A percentile compares a stretch with the other conserved stretches of the same genome.
These are phyloP conservation scores for Trametes punicea DNA, from an alignment of 768 basidiomycete genomes.

Conservation along the genomic window DNA sequence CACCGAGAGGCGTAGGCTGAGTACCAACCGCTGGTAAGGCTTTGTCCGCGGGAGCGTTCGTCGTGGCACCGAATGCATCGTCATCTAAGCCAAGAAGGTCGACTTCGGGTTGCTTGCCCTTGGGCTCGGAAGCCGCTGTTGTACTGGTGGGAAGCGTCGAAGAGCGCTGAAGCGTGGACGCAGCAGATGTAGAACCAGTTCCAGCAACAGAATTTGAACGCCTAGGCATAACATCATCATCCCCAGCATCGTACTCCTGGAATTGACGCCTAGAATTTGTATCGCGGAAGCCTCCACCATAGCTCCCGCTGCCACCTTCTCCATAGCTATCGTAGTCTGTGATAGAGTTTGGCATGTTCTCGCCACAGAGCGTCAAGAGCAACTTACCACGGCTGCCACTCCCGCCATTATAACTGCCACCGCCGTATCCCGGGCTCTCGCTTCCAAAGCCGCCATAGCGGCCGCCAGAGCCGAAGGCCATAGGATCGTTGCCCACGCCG, in stretches of 20 bases:
- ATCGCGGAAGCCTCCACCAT: slow-evolving; percentile 55
- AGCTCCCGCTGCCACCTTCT: background rate
- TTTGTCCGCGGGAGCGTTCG: slow-evolving; percentile 41
- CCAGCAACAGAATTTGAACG: slow-evolving; percentile 39
- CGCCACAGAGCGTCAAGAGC: background rate
- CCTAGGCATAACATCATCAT: slow-evolving; percentile 60
- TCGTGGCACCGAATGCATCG: slow-evolving; percentile 38
- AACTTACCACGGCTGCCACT: slow-evolving; percentile 32
- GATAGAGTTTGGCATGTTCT: background rate
- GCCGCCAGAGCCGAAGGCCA: slow-evolving; percentile 58
- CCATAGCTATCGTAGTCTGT: slow-evolving; percentile 1
- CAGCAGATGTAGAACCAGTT: slow-evolving; percentile 29
- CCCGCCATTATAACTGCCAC: slow-evolving; percentile 31
- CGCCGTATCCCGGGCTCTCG: slow-evolving; percentile 38
- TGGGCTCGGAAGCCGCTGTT: slow-evolving; percentile 30
- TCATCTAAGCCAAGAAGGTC: slow-evolving; percentile 85
- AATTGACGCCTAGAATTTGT: slow-evolving; percentile 54
- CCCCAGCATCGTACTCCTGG: slow-evolving; percentile 97
- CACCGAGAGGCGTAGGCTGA: slow-evolving; percentile 18
- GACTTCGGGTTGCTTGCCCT: slow-evolving; percentile 44
- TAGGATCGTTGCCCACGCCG: slow-evolving; percentile 81
- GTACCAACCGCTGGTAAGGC: slow-evolving; percentile 47
- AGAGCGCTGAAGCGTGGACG: slow-evolving; percentile 37
- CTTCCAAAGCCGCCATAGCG: slow-evolving; percentile 72
- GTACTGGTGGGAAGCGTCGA: slow-evolving; percentile 34